Evolutionary conservation across 352 stramenopile species (phyloP).

Genomic region (Pythium plurisporium): DNA sequence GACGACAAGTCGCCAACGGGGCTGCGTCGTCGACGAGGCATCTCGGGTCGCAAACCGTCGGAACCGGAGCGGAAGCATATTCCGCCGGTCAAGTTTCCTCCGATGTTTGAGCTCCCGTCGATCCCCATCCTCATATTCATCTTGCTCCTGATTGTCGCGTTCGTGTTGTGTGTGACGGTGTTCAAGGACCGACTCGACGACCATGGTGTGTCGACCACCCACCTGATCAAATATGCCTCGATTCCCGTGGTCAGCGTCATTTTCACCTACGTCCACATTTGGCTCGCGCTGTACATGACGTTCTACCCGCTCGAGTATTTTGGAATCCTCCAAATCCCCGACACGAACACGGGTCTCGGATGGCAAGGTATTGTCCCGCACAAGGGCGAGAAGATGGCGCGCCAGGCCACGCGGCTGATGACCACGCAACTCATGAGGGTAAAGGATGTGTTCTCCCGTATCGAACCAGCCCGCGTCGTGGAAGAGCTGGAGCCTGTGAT

Average conservation of each 20-base stretch:
- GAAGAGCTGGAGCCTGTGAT: conserved; percentile 91
- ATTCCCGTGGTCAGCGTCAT: conserved; percentile 84
- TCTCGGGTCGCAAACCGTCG: not conserved
- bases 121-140: conserved; percentile 44
- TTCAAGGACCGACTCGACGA: conserved; percentile 52
- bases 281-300: conserved; percentile 96
- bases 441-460: conserved; percentile 90
- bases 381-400: conserved; percentile 97
- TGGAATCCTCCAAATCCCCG: conserved; percentile 84
- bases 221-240: conserved; percentile 75
- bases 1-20: conserved; percentile 11
- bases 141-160: conserved; percentile 46
- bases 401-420: conserved; percentile 90
- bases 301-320: conserved; percentile 96
- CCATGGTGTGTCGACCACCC: conserved; percentile 49
- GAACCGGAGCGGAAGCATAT: conserved; percentile 25
- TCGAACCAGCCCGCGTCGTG: conserved; percentile 89
- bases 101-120: conserved; percentile 75
- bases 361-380: conserved; percentile 98
- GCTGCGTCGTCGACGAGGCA: conserved; percentile 7
- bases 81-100: conserved; percentile 66
- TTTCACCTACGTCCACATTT: conserved; percentile 95
- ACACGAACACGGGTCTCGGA: conserved; percentile 90
- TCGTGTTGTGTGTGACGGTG: conserved; percentile 73
- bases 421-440: conserved; percentile 92